These are phyloP conservation scores for Myriosclerotinia curreyana DNA, from an alignment of 2,329 filamentous ascomycete genomes.

Conservation along the genomic window DNA sequence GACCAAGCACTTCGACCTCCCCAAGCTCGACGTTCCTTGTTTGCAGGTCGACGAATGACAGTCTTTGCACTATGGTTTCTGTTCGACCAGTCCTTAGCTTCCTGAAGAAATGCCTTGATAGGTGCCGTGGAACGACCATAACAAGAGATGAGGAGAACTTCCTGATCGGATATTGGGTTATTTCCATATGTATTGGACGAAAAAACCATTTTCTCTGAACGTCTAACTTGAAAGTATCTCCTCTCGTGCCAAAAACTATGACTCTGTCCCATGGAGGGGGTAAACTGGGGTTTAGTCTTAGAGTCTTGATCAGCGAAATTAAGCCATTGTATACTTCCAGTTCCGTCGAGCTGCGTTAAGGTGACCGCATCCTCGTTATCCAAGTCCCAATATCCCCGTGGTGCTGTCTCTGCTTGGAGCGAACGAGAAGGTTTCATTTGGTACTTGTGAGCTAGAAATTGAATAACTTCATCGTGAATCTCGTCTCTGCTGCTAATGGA, in stretches of 20 bases:
- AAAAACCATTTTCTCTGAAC: constrained; percentile 33
- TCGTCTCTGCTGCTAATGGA: constrained; percentile 55
- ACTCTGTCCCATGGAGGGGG: constrained; percentile 49
- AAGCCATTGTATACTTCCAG: constrained; percentile 46
- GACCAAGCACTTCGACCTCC: constrained; percentile 50
- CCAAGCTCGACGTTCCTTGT: constrained; percentile 47
- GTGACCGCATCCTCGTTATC: constrained; percentile 46
- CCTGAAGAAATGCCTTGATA: constrained; percentile 54
- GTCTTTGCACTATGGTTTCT: constrained; percentile 55
- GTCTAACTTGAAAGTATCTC: constrained; percentile 48
- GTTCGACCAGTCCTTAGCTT: constrained; percentile 53
- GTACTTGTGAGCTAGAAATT: constrained; percentile 55
- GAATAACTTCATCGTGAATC: constrained; percentile 57
- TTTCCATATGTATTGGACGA: constrained; percentile 26
- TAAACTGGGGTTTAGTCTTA: constrained; percentile 50
- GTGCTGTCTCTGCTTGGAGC: constrained; percentile 55
- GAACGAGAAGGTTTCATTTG: constrained; percentile 50
- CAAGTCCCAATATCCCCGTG: constrained; percentile 53
- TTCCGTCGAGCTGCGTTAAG: constrained; percentile 44
- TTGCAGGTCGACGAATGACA: constrained; percentile 53
- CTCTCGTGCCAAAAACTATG: constrained; percentile 55
- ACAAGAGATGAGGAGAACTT: constrained; percentile 54
- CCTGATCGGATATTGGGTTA: constrained; percentile 48
- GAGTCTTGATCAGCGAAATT: constrained; percentile 60
- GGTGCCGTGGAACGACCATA: constrained; percentile 51